These are phyloP conservation scores for Rutstroemia sp. DNA, from an alignment of 2,329 filamentous ascomycete genomes.

Conservation along the genomic window DNA sequence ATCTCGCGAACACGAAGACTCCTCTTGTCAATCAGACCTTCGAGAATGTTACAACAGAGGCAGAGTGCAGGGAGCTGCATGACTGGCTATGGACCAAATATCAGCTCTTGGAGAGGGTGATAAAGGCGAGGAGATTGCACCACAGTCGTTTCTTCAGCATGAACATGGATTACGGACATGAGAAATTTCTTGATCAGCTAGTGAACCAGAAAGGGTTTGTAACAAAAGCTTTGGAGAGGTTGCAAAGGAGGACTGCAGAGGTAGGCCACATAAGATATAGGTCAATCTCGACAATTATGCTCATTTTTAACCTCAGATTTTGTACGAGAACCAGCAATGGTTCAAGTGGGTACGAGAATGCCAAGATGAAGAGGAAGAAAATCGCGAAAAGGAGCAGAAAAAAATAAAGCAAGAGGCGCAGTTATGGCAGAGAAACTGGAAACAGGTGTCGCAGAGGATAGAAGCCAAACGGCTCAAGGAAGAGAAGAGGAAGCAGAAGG, in stretches of 20 bases:
- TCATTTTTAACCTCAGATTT: background rate
- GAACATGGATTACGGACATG: constrained; percentile 37
- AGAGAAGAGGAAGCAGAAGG: constrained; percentile 36
- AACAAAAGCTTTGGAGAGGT: constrained; percentile 33
- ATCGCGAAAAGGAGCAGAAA: constrained; percentile 40
- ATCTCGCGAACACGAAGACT: constrained; percentile 30
- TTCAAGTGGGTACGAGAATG: constrained; percentile 39
- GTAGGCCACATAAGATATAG: constrained; percentile 19
- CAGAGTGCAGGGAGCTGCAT: constrained; percentile 33
- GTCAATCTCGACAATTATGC: background rate
- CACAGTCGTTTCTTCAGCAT: constrained; percentile 37
- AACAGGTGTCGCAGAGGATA: constrained; percentile 35
- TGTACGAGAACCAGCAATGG: constrained; percentile 41
- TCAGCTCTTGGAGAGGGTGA: constrained; percentile 34
- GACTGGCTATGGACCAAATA: constrained; percentile 32
- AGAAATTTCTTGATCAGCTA: constrained; percentile 34
- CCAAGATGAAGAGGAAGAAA: constrained; percentile 38
- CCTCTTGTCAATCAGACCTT: constrained; percentile 36
- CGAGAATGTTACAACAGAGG: constrained; percentile 32
- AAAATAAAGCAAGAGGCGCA: constrained; percentile 42
- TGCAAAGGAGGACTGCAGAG: constrained; percentile 36
- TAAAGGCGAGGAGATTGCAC: constrained; percentile 36
- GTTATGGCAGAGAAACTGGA: constrained; percentile 40
- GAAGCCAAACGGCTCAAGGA: constrained; percentile 35
- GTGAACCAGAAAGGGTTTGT: constrained; percentile 28